A percentile compares a stretch with the other conserved stretches of the same genome.
Evolutionary conservation across 371 early-diverging fungal species (phyloP).

Genomic region (Rhizopus stolonifer): DNA sequence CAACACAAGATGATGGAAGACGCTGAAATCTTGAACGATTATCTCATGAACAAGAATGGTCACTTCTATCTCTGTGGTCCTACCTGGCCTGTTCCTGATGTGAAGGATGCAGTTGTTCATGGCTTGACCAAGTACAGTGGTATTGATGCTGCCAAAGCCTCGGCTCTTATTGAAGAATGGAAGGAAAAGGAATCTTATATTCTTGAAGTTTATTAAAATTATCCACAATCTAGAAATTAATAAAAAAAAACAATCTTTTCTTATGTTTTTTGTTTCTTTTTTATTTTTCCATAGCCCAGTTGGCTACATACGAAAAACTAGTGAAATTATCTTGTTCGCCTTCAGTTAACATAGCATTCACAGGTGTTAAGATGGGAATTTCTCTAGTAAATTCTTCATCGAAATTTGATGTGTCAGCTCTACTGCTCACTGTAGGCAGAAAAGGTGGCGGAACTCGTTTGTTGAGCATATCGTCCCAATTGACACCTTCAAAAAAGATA

Average conservation of each 20-base stretch:
- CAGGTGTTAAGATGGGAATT: conserved; percentile 86
- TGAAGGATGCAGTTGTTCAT: conserved; percentile 85
- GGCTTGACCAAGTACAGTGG: conserved; percentile 67
- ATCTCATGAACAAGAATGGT: conserved; percentile 73
- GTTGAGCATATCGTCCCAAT: conserved; percentile 86
- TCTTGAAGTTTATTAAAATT: conserved; percentile 86
- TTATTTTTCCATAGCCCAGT: conserved; percentile 62
- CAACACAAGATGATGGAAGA: conserved; percentile 93
- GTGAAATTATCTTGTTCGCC: conserved; percentile 86
- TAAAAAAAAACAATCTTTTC: no score
- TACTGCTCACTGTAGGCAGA: conserved; percentile 72
- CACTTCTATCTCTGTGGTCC: conserved; percentile 94
- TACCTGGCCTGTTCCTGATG: conserved; percentile 93
- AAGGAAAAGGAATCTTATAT: conserved; percentile 92
- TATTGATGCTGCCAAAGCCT: conserved; percentile 64
- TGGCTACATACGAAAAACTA: conserved; percentile 87
- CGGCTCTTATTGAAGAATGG: conserved; percentile 78
- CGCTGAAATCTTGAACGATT: conserved; percentile 67
- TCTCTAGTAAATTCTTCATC: conserved; percentile 91
- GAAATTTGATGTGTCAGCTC: conserved; percentile 91
- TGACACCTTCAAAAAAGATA: conserved; percentile 87
- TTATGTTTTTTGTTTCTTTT: no score
- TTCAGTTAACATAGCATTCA: conserved; percentile 68
- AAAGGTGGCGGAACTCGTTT: conserved; percentile 84
- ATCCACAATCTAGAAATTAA: no score